Conservation (phyloP, 352 stramenopile genomes). For the Globisporangium barbulae region DNA sequence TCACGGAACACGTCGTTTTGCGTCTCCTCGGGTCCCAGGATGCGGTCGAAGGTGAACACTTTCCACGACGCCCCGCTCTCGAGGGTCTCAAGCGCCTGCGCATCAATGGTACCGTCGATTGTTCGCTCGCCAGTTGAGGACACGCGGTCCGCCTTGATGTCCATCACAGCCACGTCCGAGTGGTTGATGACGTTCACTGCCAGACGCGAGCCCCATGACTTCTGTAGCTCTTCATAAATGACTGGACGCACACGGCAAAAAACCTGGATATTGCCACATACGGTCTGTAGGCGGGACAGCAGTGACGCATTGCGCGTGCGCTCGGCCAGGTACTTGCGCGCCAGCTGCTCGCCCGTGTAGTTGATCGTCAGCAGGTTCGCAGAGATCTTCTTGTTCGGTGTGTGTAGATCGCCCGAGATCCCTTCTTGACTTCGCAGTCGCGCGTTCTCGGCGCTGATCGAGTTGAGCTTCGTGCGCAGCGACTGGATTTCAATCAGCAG, state of each 20-base stretch:
- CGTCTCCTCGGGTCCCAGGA: conserved; percentile 91
- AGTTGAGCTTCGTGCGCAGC: conserved; percentile 44
- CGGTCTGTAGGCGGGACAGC: conserved; percentile 74
- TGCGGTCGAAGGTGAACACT: conserved; percentile 96
- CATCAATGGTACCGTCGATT: conserved; percentile 28
- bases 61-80: conserved; percentile 85
- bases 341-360: conserved; percentile 63
- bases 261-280: conserved; percentile 94
- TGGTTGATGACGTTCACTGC: conserved; percentile 84
- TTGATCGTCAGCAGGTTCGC: conserved; percentile 65
- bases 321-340: conserved; percentile 88
- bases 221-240: conserved; percentile 68
- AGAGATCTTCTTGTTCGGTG: conserved; percentile 54
- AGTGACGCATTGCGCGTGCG: conserved; percentile 74
- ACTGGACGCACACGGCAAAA: conserved; percentile 90
- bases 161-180: conserved; percentile 75
- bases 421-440: conserved; percentile 50
- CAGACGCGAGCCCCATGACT: conserved; percentile 45
- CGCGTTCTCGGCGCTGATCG: conserved; percentile 55
- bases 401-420: conserved; percentile 19
- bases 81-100: conserved; percentile 32
- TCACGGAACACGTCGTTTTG: conserved; percentile 96
- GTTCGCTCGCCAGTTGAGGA: conserved; percentile 29
- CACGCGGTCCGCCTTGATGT: conserved; percentile 64
- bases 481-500: conserved; percentile 53